Percentiles rank a stretch among this genome's conserved stretches.
Conservation (phyloP, 306 rosid species). For the Vigna unguiculata region DNA sequence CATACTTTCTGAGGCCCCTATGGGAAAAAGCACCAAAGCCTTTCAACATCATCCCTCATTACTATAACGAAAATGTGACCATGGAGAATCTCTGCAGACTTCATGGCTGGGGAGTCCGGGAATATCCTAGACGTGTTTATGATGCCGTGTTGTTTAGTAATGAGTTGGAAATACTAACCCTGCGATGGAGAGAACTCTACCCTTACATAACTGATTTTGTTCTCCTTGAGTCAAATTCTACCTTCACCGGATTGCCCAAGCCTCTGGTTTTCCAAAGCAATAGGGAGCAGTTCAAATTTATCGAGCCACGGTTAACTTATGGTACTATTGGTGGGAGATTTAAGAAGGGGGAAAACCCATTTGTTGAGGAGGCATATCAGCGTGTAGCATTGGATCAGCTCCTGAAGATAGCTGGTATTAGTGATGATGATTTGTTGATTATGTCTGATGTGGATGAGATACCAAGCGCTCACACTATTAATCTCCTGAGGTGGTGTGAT, state of each 20-base stretch:
- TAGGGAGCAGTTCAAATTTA: conserved; percentile 74
- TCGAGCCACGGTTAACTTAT: conserved; percentile 80
- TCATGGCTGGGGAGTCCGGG: conserved; percentile 96
- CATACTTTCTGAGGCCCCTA: conserved; percentile 94
- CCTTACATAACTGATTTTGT: conserved; percentile 90
- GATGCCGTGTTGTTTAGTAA: conserved; percentile 98
- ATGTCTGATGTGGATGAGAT: conserved; percentile 99
- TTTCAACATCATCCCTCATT: conserved; percentile 85
- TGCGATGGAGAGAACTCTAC: conserved; percentile 93
- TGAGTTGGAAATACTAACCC: conserved; percentile 84
- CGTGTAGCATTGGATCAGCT: conserved; percentile 93
- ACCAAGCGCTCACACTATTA: conserved; percentile 95
- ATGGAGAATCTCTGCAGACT: conserved; percentile 92
- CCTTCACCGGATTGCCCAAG: conserved; percentile 85
- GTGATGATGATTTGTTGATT: conserved; percentile 92
- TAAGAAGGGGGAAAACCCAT: conserved; percentile 92
- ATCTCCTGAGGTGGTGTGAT: conserved; percentile 96
- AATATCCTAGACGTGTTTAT: conserved; percentile 91
- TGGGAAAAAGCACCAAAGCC: conserved; percentile 97
- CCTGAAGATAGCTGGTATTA: conserved; percentile 85
- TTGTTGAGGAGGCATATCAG: conserved; percentile 97
- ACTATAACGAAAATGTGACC: conserved; percentile 83
- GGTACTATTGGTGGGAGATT: conserved; percentile 86
- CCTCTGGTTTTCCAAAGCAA: conserved; percentile 68
- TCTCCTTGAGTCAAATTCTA: conserved; percentile 93